phyloP scores from a whole-genome alignment of 345 rosid genomes.

The Acer negundo region DNA sequence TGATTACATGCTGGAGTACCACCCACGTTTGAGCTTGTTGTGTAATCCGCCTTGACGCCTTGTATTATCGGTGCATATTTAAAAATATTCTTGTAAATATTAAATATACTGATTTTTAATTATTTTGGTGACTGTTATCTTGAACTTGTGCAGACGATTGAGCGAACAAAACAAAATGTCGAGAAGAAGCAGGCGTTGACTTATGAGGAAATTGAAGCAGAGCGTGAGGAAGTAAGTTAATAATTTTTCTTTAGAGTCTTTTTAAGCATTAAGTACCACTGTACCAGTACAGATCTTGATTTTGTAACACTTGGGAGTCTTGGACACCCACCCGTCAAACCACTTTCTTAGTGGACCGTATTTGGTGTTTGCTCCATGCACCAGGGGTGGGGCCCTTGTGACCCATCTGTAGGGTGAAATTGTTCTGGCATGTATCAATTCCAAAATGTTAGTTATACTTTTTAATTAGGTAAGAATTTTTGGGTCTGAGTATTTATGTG shows the following conservation, averaged over 20 bases:
- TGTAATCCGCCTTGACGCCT: conserved; percentile 8
- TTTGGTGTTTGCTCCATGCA: background rate
- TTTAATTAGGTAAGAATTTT: background rate
- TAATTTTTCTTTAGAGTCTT: background rate
- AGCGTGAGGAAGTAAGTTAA: conserved; percentile 75
- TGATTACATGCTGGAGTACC: background rate
- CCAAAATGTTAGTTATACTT: background rate
- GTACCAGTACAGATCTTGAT: background rate
- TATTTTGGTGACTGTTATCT: background rate
- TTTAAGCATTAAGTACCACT: background rate
- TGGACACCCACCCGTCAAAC: background rate
- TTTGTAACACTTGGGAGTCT: background rate
- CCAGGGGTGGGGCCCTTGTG: background rate
- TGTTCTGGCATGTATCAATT: background rate
- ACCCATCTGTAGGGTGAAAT: background rate
- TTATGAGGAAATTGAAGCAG: conserved; percentile 96
- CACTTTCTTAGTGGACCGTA: background rate
- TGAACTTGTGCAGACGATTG: conserved; percentile 55
- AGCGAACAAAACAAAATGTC: conserved; percentile 74
- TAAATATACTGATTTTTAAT: background rate
- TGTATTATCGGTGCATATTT: conserved; percentile 1
- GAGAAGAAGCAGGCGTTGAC: conserved; percentile 95
- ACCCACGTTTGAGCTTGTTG: background rate
- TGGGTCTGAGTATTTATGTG: background rate
- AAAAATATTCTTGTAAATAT: background rate